Evolutionary conservation across 2,329 filamentous ascomycete species (phyloP).

Genomic region (Rhynchosporium graminicola): DNA sequence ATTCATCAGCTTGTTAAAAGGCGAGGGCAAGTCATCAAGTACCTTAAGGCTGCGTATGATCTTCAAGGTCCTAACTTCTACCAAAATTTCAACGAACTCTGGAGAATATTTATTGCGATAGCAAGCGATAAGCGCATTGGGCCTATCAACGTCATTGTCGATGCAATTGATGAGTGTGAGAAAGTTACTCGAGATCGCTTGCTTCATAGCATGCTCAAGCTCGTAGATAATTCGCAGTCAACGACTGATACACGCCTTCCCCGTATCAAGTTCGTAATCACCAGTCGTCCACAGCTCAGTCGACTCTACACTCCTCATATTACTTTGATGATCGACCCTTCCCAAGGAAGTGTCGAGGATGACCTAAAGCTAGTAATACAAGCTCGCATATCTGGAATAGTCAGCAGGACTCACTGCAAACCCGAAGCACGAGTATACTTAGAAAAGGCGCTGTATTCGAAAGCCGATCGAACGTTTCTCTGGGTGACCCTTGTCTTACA

Average conservation of each 20-base stretch:
- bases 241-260: constrained; percentile 19
- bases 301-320: constrained; percentile 12
- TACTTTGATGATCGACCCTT: constrained; percentile 35
- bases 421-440: constrained; percentile 37
- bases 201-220: constrained; percentile 33
- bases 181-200: constrained; percentile 34
- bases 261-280: constrained; percentile 42
- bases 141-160: constrained; percentile 41
- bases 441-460: constrained; percentile 38
- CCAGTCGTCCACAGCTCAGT: constrained; percentile 32
- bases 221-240: constrained; percentile 27
- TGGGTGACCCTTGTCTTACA: constrained; percentile 44
- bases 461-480: constrained; percentile 43
- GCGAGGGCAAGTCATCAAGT: constrained; percentile 40
- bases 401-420: constrained; percentile 32
- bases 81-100: constrained; percentile 42
- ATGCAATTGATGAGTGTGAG: constrained; percentile 46
- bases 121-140: constrained; percentile 38
- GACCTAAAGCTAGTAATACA: constrained; percentile 42
- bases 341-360: constrained; percentile 28
- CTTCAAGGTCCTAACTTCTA: constrained; percentile 39
- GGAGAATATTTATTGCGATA: constrained; percentile 42
- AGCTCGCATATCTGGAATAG: constrained; percentile 40
- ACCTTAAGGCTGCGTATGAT: constrained; percentile 41
- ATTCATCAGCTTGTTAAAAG: constrained; percentile 42